Percentiles rank a stretch among this genome's conserved stretches.
These are phyloP conservation scores for Radiomyces spectabilis DNA, from an alignment of 192 early-diverging fungal species.

Conservation along the genomic window DNA sequence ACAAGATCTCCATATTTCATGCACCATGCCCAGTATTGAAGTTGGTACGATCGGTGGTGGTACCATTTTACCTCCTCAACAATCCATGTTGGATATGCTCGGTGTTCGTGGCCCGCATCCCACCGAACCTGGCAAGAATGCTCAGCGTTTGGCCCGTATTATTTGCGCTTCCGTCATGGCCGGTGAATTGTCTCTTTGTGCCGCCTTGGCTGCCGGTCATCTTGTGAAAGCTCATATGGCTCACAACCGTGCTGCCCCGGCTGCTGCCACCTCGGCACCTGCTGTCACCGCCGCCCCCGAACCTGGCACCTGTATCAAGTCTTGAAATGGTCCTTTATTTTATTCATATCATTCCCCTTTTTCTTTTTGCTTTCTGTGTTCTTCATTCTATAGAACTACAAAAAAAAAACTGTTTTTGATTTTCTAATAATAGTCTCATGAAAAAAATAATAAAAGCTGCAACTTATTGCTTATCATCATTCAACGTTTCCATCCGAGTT, in stretches of 20 bases:
- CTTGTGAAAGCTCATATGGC: slow-evolving; percentile 85
- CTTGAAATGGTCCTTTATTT: slow-evolving; percentile 12
- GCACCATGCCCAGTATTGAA: slow-evolving; percentile 91
- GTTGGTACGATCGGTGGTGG: slow-evolving; percentile 93
- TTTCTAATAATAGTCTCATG: no score
- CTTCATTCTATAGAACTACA: neutral
- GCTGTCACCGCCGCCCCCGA: slow-evolving; percentile 11
- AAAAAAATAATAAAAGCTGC: no score
- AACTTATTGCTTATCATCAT: no score
- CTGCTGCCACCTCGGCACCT: neutral
- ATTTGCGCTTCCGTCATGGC: slow-evolving; percentile 89
- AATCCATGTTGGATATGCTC: slow-evolving; percentile 81
- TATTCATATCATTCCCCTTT: neutral
- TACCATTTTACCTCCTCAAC: slow-evolving; percentile 75
- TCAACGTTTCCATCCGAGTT: no score
- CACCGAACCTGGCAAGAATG: slow-evolving; percentile 74
- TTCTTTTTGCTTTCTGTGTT: neutral
- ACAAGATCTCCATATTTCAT: slow-evolving; percentile 77
- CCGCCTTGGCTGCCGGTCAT: slow-evolving; percentile 83
- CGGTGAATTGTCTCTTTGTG: slow-evolving; percentile 80
- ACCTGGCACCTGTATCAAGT: slow-evolving; percentile 35
- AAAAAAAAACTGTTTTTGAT: no score
- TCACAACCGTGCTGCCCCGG: slow-evolving; percentile 59
- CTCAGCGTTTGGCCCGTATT: slow-evolving; percentile 77
- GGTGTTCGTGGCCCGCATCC: slow-evolving; percentile 78